A percentile compares a stretch with the other conserved stretches of the same genome.
These are phyloP conservation scores for Solanum hybrid DNA, from an alignment of 305 asterid genomes.

Conservation along the genomic window DNA sequence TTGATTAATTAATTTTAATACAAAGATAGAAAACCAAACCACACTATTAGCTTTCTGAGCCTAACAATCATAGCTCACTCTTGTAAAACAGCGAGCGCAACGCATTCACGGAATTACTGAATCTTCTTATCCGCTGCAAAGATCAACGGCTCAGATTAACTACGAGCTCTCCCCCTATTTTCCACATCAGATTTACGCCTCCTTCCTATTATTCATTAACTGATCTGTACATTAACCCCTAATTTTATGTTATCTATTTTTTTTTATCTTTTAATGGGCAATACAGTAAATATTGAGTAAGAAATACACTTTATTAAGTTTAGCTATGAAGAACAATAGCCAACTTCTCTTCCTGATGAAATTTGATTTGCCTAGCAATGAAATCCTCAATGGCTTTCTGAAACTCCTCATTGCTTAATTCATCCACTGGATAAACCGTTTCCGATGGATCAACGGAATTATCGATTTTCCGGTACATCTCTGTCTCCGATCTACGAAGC, in stretches of 20 bases:
- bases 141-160: conserved; percentile 9
- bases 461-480: conserved; percentile 20
- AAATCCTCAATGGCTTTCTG: conserved; percentile 57
- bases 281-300: neutral
- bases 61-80: neutral
- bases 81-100: neutral
- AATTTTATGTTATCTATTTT: neutral
- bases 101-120: neutral
- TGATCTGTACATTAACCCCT: conserved; percentile 10
- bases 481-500: conserved; percentile 52
- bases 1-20: neutral
- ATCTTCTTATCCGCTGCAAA: neutral
- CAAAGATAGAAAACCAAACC: neutral
- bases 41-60: neutral
- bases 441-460: conserved; percentile 22
- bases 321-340: conserved; percentile 43
- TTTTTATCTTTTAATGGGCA: neutral
- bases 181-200: conserved; percentile 1
- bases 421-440: conserved; percentile 29
- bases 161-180: neutral
- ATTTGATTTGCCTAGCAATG: conserved; percentile 64
- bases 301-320: neutral
- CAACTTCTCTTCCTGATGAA: conserved; percentile 55
- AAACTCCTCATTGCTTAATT: conserved; percentile 71
- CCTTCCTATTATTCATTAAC: neutral